Evolutionary conservation across 148 eudicot genomes (phyloP), one percentile per base, ranked within the genome.

Genomic region (Cornus controversa): DNA sequence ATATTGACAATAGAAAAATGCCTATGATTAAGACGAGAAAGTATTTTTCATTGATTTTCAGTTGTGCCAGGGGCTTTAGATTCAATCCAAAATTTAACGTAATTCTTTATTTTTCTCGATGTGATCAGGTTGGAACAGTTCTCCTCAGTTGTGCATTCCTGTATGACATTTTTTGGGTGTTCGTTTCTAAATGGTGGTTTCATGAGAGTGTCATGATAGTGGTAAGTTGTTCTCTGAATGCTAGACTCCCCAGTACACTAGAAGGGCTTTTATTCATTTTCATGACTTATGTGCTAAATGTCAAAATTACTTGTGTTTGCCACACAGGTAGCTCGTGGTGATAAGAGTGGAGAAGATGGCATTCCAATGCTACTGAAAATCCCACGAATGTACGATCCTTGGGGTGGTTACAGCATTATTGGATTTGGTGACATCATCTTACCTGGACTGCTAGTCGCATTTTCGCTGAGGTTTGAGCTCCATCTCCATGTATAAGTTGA

Each of bases 191-290:
- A 80, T 83, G 66, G 84, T 81, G 89, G 85, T 96, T 96, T 84
- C 89, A 93, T 64, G 93, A 96, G 90, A 96, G 99, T 75, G 99
- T 96, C 68, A 96, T 96, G 99, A 96, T 96, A 79, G 98, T 93
- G 92, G 99, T 96, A 76, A 88, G 94, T 86, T 40, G 40, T 80
- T 70, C 57, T 66, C 66, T 47, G 29, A 67, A 67, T 29, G 64
- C 70, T 66, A 11, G 40, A 20, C 57, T 16, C 15, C 68, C 3
- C 31, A 27, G 18, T 67, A 31, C 15, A 22, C 47, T 36, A 45
- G 75, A 45, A 58, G 29, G 45, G 67, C 36, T 36, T 1, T 40
- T 69, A 18, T 10, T 16, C 22, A 15, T 7, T 72, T 23, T 67
- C 11, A 70, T 71, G 75, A 11, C 13, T 5, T 15, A 68, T 72